Evolutionary conservation across 1,284 basidiomycete genomes (phyloP), one percentile per base, ranked within the genome.

Genomic region (Meira nashicola): DNA sequence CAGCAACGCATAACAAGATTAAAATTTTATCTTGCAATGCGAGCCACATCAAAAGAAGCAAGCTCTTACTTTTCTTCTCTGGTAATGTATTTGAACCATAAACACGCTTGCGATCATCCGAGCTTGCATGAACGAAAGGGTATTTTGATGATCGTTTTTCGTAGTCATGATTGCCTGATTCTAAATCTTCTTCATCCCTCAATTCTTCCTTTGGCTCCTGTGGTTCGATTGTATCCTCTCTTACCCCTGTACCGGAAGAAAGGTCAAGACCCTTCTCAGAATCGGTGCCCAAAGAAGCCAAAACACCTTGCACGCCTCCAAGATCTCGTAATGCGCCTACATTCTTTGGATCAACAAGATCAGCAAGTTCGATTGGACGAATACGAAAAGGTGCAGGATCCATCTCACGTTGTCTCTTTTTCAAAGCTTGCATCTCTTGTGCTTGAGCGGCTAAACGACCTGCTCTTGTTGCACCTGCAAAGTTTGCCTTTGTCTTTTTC

Each of bases 21-120:
- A 96, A 81, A 67, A 96, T 90, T 82, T 93, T 96, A 81, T 97
- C 94, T 80, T 94, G 90, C 74, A 96, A 82, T 1, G 94, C 93
- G 39, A 89, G 80, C 89, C 89, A 95, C 90, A 96, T 96, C 43
- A 98, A 83, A 65, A 84, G 82, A 47, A 92, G 81, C 17, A 98
- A 82, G 28, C 84, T 85, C 81, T 95, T 97, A 66, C 85, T 86
- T 59, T 85, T 83, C 43, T 90, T 85, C 5, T 81, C 80, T 1
- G 94, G 94, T 0, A 97, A 82, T 28, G 87, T 77, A 75, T 98
- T 98, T 62, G 83, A 81, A 40, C 94, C 94, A 73, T 87, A 98
- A 0, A 96, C 70, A 14, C 67, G 60, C 25, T 64, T 53, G 15
- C 77, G 65, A 48, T 74, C 65, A 15, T 68, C 60, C 7, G 66